These are phyloP conservation scores for Cryptococcus sp. DNA, from an alignment of 1,284 basidiomycete species.

Conservation along the genomic window DNA sequence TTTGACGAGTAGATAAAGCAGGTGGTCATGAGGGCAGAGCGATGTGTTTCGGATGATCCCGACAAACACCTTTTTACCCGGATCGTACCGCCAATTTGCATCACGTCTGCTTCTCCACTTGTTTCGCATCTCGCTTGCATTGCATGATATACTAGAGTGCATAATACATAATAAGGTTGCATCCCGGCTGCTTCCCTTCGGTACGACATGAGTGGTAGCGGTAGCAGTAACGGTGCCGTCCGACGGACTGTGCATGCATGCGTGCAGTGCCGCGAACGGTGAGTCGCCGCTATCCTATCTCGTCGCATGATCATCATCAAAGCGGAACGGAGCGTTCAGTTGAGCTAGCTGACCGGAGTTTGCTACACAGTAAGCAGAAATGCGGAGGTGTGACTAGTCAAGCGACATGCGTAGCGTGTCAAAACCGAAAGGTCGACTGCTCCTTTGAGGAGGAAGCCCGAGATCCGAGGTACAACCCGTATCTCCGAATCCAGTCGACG, in stretches of 20 bases:
- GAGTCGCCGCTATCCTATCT: background rate
- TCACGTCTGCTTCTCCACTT: background rate
- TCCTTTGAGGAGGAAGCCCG: conserved; percentile 20
- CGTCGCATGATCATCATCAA: no score
- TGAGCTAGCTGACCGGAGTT: background rate
- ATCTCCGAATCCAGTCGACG: conserved; percentile 14
- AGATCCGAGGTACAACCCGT: conserved; percentile 26
- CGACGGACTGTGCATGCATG: conserved; percentile 20
- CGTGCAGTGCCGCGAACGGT: conserved; percentile 21
- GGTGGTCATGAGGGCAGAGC: no score
- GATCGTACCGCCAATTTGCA: background rate
- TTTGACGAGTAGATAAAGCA: background rate
- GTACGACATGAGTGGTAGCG: background rate
- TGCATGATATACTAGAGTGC: no score
- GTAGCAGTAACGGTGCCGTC: conserved; percentile 3
- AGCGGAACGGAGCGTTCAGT: no score
- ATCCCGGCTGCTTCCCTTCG: no score
- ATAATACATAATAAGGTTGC: no score
- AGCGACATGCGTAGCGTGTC: conserved; percentile 16
- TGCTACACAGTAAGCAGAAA: conserved; percentile 18
- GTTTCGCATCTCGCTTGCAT: no score
- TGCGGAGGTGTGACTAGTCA: conserved; percentile 20
- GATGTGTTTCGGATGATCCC: background rate
- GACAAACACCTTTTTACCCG: background rate
- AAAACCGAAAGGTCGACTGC: conserved; percentile 13